Conservation (phyloP, 768 basidiomycete genomes). For the Lactarius pseudohatsudake region DNA sequence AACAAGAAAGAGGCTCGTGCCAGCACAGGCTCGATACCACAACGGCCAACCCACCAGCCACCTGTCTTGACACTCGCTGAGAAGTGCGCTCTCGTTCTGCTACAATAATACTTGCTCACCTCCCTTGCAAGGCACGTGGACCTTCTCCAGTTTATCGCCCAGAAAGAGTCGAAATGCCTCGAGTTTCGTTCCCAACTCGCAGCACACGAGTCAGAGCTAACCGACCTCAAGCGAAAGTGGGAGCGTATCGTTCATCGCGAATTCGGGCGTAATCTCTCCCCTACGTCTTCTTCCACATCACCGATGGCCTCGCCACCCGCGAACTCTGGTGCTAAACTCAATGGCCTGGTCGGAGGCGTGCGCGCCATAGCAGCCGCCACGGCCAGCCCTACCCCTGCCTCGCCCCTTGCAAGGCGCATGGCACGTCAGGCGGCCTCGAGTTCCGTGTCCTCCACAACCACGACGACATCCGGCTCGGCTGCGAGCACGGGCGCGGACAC, state of each 20-base stretch:
- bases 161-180: constrained; percentile 82
- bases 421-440: constrained; percentile 21
- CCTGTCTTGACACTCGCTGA: constrained; percentile 67
- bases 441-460: constrained; percentile 29
- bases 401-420: constrained; percentile 24
- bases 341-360: constrained; percentile 65
- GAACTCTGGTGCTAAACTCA: constrained; percentile 41
- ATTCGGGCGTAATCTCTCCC: constrained; percentile 38
- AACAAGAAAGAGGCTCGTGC: constrained; percentile 18
- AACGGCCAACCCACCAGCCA: constrained; percentile 31
- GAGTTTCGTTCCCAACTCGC: constrained; percentile 76
- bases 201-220: constrained; percentile 69
- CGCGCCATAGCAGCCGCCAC: constrained; percentile 56
- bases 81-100: constrained; percentile 49
- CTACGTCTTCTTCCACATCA: constrained; percentile 29
- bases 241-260: constrained; percentile 73
- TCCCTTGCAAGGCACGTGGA: constrained; percentile 62
- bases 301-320: constrained; percentile 22
- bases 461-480: constrained; percentile 33
- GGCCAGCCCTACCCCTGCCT: constrained; percentile 35
- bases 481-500: constrained; percentile 35
- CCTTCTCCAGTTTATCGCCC: constrained; percentile 78
- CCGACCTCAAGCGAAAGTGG: constrained; percentile 80
- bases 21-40: constrained; percentile 33
- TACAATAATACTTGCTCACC: background rate